Evolutionary conservation across 129 eudicot species (phyloP), one percentile per base, ranked within the genome.

Genomic region (Saussurea involucrata): DNA sequence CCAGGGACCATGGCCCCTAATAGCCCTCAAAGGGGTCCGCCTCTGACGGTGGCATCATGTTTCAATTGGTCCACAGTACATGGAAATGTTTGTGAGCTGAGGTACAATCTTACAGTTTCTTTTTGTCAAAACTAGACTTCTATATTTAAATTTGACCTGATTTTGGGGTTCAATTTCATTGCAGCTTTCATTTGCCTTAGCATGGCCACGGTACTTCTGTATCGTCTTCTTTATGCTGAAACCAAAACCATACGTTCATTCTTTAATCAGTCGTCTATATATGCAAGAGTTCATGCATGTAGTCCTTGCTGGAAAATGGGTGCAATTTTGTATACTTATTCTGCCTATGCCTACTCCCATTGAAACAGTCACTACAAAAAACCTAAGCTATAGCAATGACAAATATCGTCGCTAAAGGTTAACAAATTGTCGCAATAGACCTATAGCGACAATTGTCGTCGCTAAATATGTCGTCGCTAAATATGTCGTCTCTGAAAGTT

Each of bases 201-300:
- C 63, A 80, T 73, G 66, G 15, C 76, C 80, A 21, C 25, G 76
- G 79, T 88, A 85, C 57, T 75, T 79, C 74, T 85, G 79, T 9
- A 88, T 64, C 2, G 84, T 85, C 80, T 79, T 82, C 42, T 77
- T 77, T 65, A 85, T 76, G 87, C 92, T 85, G 85, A 77, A 76
- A 61, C 13, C 25, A 61, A 80, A 46, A 49, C 0, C 37, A 76
- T 44, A 73, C 1, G 8, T 36, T 36, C 42, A 36, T 36, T 36
- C 42, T 36, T 7, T 11, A 36, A n/a, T 8, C 8, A 36, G 11
- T 36, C 8, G 42, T 36, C 0, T 34, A 33, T 33, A 33, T 33
- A n/a, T n/a, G n/a, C n/a, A n/a, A n/a, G n/a, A n/a, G n/a, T n/a
- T n/a, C n/a, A n/a, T n/a, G 20, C 57, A 46, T 13, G 57, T 46